Evolutionary conservation across 2,329 filamentous ascomycete species (phyloP), one percentile per base, ranked within the genome.

Genomic region (Aspergillus novofumigatus): DNA sequence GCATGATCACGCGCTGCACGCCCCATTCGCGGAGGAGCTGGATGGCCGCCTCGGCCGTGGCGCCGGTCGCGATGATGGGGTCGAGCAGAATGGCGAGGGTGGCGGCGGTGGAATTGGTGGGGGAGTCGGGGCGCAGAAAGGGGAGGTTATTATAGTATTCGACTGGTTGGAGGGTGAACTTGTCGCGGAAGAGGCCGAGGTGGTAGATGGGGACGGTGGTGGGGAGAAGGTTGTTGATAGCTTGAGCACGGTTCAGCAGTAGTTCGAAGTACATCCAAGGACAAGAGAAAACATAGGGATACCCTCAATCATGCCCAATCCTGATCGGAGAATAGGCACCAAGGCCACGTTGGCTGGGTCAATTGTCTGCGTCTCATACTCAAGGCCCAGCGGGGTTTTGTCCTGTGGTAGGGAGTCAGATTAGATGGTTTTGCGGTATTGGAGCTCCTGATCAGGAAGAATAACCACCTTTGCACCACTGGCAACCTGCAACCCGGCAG

Each of bases 101-200:
- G 1, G 84, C 73, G 1, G 79, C 73, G 3, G 76, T 70, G 35
- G 75, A 71, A 60, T 77, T 77, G 49, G 63, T 52, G 49, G 20
- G 65, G 51, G 60, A 53, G 6, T 67, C 60, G 41, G 60, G 70
- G 55, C 66, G 79, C 42, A 80, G 72, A 76, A 91, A 88, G 28
- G 92, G 92, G 21, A 97, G 86, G 76, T 96, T 96, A 81, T 97
- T 97, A 83, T 97, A 97, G 83, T 97, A 96, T 77, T 96, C 92
- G 57, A 97, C 92, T 3, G 92, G 91, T 68, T 91, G 86, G 56
- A 97, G 86, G 48, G 90, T 93, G 56, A 86, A 85, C 59, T 89
- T 91, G 73, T 97, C 92, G 70, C 92, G 91, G 81, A 93, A 97
- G 69, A 97, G 88, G 64, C 94, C 93, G 7, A 97, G 88, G 73